Evolutionary conservation across 2,329 filamentous ascomycete species (phyloP).

Genomic region (Nannizzia gypsea): DNA sequence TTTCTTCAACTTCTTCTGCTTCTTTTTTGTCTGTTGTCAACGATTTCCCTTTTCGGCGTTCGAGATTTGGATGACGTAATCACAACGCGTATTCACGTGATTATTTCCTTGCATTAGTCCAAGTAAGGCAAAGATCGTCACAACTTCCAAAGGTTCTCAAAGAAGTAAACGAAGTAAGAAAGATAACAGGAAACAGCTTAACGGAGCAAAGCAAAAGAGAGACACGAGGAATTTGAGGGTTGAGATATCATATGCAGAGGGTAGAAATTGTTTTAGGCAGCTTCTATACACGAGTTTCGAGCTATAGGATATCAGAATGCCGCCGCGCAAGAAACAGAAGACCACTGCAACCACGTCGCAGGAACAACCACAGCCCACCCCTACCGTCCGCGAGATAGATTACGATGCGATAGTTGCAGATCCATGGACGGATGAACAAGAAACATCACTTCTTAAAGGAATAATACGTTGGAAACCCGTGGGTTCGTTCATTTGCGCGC

Average conservation of each 20-base stretch:
- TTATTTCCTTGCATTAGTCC: neutral
- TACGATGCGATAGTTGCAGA: slow-evolving; percentile 47
- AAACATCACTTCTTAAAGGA: slow-evolving; percentile 82
- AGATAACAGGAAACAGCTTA: neutral
- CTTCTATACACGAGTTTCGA: neutral
- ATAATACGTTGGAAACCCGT: slow-evolving; percentile 96
- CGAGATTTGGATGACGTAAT: neutral
- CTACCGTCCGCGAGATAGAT: slow-evolving; percentile 21
- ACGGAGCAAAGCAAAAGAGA: neutral
- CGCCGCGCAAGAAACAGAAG: slow-evolving; percentile 53
- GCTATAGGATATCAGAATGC: slow-evolving; percentile 20
- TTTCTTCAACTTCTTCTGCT: neutral
- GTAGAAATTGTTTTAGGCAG: neutral
- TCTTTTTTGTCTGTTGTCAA: neutral
- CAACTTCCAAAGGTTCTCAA: neutral
- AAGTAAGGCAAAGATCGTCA: neutral
- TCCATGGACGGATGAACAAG: slow-evolving; percentile 90
- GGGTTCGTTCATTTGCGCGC: slow-evolving; percentile 40
- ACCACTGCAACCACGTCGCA: slow-evolving; percentile 20
- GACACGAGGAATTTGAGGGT: neutral
- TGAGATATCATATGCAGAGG: neutral
- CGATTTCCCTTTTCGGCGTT: neutral
- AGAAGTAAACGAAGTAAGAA: neutral
- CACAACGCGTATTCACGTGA: neutral
- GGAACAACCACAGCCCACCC: slow-evolving; percentile 11